A percentile compares a stretch with the other conserved stretches of the same genome.
Conservation (phyloP, 1,284 basidiomycete genomes). For the Heimioporus retisporus region DNA sequence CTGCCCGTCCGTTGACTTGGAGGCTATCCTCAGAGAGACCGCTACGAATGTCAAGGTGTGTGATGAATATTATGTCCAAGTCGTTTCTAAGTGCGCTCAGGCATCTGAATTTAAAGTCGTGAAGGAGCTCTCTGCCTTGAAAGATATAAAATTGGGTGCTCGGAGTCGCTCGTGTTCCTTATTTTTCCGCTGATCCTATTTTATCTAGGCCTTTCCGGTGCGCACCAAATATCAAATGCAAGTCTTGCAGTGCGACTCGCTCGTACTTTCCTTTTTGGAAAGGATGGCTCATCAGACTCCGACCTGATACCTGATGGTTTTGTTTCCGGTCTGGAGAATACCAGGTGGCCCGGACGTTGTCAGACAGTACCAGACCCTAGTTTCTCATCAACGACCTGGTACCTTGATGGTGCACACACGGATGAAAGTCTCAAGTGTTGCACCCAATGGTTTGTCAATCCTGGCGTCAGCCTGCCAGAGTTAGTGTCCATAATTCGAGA, state of each 20-base stretch:
- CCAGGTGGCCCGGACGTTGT: constrained; percentile 98
- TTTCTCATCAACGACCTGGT: constrained; percentile 75
- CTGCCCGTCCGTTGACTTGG: constrained; percentile 75
- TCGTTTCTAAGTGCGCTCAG: constrained; percentile 43
- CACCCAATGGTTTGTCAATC: constrained; percentile 85
- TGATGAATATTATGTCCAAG: not conserved
- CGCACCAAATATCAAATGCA: constrained; percentile 93
- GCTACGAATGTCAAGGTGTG: constrained; percentile 75
- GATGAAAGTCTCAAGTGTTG: constrained; percentile 91
- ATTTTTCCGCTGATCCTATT: constrained; percentile 11
- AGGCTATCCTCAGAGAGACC: constrained; percentile 73
- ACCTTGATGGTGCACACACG: constrained; percentile 97
- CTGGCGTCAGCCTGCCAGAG: constrained; percentile 57
- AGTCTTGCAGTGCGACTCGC: constrained; percentile 87
- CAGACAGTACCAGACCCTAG: constrained; percentile 81
- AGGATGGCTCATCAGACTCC: constrained; percentile 25
- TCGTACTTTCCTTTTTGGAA: constrained; percentile 67
- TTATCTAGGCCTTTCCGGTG: constrained; percentile 82
- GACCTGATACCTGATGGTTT: constrained; percentile 64
- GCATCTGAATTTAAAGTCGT: constrained; percentile 76
- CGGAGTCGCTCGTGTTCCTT: constrained; percentile 1
- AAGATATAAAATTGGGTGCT: constrained; percentile 73
- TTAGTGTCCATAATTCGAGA: constrained; percentile 29
- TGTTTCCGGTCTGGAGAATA: constrained; percentile 70
- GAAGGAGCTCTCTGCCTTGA: constrained; percentile 57